Evolutionary conservation across 2,329 filamentous ascomycete genomes (phyloP), one percentile per base, ranked within the genome.

Genomic region (Paecilomyces formosus): DNA sequence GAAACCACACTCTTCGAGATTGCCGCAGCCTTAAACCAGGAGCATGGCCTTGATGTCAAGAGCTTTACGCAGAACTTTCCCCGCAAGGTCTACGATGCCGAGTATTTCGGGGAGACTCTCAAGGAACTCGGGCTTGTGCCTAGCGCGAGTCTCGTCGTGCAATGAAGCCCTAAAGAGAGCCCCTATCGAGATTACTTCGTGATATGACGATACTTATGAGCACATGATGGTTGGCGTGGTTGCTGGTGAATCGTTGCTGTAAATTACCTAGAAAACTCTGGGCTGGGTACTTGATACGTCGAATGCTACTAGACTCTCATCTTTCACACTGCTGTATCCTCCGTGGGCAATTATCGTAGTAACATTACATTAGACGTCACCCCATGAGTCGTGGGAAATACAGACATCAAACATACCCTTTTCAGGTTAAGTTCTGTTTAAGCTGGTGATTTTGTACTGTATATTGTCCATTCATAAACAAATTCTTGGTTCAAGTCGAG

Each of bases 1-100:
- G 90, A 95, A 59, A 95, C 92, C 2, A 97, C 94, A 0, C 78
- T 99, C 11, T 96, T 96, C 67, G 93, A 99, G 76, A 87, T 99
- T 55, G 92, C 90, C 0, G 85, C 92, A 66, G 83, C 87, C 59
- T 72, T 99, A 24, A 79, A 85, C 70, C 74, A 83, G 55, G 90
- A 97, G 62, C 86, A 84, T 55, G 90, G 89, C 0, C 73, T 84
- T 4, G 76, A 85, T 2, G 88, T 95, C 13, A 83, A 80, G 24
- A 91, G 85, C 66, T 97, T 99, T 71, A 85, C 88, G 1, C 89
- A 88, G 66, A 97, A 87, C 21, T 97, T 95, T 67, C 94, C 94
- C 0, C 86, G 85, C 69, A 96, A 97, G 80, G 84, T 85, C 0
- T 97, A 88, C 63, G 76, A 82, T 62, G 69, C 78, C 79, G 73